phyloP scores from a whole-genome alignment of 2,329 filamentous ascomycete species.

The Microdochium nivale region DNA sequence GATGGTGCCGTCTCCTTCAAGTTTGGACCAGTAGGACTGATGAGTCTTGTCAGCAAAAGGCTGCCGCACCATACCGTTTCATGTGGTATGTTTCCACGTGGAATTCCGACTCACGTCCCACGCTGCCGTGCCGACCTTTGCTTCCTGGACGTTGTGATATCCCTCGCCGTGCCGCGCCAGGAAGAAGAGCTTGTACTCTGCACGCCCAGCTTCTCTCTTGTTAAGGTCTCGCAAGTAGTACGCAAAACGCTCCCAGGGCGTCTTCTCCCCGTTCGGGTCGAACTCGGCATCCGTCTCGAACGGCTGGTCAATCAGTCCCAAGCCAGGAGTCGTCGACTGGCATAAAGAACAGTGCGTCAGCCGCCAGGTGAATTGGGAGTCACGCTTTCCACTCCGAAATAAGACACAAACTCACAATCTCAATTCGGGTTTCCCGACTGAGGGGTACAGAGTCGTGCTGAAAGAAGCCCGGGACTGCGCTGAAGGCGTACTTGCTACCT shows the following conservation, averaged over 20 bases:
- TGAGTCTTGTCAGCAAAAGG: not conserved
- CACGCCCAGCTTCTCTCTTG: not conserved
- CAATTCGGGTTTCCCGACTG: not conserved
- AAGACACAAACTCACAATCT: too few relatives aligned
- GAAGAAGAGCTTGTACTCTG: slow-evolving; percentile 14
- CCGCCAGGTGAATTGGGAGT: too few relatives aligned
- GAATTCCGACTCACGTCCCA: slow-evolving; percentile 36
- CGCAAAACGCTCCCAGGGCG: not conserved
- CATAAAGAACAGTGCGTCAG: not conserved
- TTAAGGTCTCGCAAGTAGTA: not conserved
- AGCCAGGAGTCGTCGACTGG: not conserved
- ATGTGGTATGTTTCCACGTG: not conserved
- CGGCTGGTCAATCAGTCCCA: not conserved
- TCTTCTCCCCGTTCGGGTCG: not conserved
- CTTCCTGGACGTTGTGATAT: slow-evolving; percentile 37
- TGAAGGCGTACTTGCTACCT: not conserved
- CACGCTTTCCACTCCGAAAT: too few relatives aligned
- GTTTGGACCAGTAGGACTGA: slow-evolving; percentile 22
- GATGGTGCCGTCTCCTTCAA: slow-evolving; percentile 26
- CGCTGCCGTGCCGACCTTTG: slow-evolving; percentile 44
- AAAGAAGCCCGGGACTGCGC: not conserved
- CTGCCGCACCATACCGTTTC: not conserved
- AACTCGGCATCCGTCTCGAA: not conserved
- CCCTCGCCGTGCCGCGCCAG: slow-evolving; percentile 51
- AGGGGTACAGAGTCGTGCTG: not conserved